Evolutionary conservation across 2,329 filamentous ascomycete genomes (phyloP).

Genomic region (Coniochaeta hoffmannii): DNA sequence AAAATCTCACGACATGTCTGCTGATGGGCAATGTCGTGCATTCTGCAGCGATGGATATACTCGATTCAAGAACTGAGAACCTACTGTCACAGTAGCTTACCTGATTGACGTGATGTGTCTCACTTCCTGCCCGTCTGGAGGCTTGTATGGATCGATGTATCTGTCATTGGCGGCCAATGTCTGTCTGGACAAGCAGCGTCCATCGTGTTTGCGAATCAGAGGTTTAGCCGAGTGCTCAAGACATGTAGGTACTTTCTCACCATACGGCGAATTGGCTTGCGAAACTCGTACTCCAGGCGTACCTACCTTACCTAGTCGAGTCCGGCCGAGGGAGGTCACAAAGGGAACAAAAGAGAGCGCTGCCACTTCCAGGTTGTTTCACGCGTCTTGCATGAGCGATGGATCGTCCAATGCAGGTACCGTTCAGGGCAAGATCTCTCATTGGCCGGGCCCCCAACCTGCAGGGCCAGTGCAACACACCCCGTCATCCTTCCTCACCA

Average conservation of each 20-base stretch:
- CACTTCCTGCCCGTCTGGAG: background rate
- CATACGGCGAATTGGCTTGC: too few species aligned
- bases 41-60: too few species aligned
- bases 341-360: too few species aligned
- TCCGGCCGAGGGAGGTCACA: background rate
- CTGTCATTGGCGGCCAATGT: background rate
- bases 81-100: background rate
- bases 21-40: too few species aligned
- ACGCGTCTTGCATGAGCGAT: background rate
- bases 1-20: too few species aligned
- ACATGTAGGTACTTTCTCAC: background rate
- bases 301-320: too few species aligned
- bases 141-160: background rate
- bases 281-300: background rate
- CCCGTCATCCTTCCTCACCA: background rate
- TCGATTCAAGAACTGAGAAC: too few species aligned
- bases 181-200: background rate
- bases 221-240: background rate
- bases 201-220: background rate
- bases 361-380: background rate
- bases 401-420: background rate
- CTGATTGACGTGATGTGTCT: background rate
- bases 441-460: background rate
- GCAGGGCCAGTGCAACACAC: slow-evolving; percentile 1
- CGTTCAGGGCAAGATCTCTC: background rate